Evolutionary conservation across 139 green algal species (phyloP), one percentile per base, ranked within the genome.

Genomic region (Micractinium sp.): DNA sequence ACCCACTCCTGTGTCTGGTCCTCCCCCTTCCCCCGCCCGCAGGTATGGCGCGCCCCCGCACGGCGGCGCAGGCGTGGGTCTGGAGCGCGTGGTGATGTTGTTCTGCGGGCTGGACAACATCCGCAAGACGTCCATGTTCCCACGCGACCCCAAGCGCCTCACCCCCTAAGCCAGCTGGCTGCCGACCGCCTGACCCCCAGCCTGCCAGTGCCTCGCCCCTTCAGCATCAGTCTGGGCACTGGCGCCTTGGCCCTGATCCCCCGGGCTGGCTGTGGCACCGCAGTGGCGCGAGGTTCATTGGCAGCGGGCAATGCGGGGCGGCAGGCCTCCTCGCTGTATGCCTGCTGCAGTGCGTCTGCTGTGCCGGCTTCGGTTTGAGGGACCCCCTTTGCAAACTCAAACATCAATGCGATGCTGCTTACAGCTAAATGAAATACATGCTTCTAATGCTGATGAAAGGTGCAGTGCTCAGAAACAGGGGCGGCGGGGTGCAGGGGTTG

Each of bases 11-110:
- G 38, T 19, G 77, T 23, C 25, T 71, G 63, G 7, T 27, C 63
- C 4, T 12, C 9, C 63, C 63, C 4, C 63, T 27, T 5, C 63
- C 22, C 22, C 63, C 18, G 29, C 35, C 7, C n/a, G 41, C 85
- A 88, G 85, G 85, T 95, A 95, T 76, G 98, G 98, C 15, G 97
- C 97, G 4, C 90, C 93, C 1, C 98, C 98, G 27, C 98, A 99
- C 89, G 98, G 97, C 53, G 97, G 97, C 80, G 93, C 92, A 1
- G 98, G 98, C 60, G 98, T 99, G 56, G 98, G 98, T 56, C 89
- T 99, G 89, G 98, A 99, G 94, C 95, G 98, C 53, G 98, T 99
- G 75, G 96, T 99, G 27, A 99, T 99, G 98, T 94, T 99, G 38
- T 99, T 99, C 94, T 96, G 94, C 63, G 96, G 94, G 25, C 69